A percentile compares a stretch with the other conserved stretches of the same genome.
Conservation (phyloP, 768 basidiomycete genomes). For the Tylopilus balloui region DNA sequence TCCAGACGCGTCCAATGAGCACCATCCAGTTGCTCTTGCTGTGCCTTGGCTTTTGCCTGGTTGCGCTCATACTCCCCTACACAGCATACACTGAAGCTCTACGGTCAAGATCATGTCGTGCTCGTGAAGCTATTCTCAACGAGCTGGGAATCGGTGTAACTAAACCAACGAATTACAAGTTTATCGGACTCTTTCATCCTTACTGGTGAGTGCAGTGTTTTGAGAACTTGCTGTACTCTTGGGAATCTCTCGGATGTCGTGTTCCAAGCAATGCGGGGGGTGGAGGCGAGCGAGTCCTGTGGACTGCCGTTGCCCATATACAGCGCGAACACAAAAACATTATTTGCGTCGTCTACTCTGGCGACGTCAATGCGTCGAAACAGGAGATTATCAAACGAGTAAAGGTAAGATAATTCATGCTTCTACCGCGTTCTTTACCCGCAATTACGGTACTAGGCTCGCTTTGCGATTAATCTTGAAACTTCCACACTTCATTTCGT, state of each 20-base stretch:
- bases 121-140: slow-evolving; percentile 20
- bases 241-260: slow-evolving; percentile 23
- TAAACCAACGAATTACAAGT: slow-evolving; percentile 16
- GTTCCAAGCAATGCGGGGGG: slow-evolving; percentile 84
- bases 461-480: slow-evolving; percentile 75
- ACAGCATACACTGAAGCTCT: slow-evolving; percentile 22
- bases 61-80: slow-evolving; percentile 17
- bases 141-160: slow-evolving; percentile 9
- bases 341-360: slow-evolving; percentile 82
- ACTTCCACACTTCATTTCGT: slow-evolving; percentile 71
- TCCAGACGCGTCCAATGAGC: slow-evolving; percentile 10
- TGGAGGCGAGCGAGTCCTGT: slow-evolving; percentile 93
- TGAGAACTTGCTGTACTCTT: not conserved
- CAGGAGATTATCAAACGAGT: slow-evolving; percentile 77
- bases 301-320: slow-evolving; percentile 79
- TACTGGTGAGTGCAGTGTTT: slow-evolving; percentile 65
- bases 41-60: slow-evolving; percentile 11
- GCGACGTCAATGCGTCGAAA: slow-evolving; percentile 79
- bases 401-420: slow-evolving; percentile 44
- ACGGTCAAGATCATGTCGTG: slow-evolving; percentile 18
- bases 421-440: not conserved
- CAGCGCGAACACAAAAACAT: slow-evolving; percentile 64
- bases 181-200: slow-evolving; percentile 91
- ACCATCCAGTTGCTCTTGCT: slow-evolving; percentile 7
- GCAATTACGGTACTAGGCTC: slow-evolving; percentile 42